Evolutionary conservation across 768 basidiomycete species (phyloP), one percentile per base, ranked within the genome.

Genomic region (Hebeloma cylindrosporum): DNA sequence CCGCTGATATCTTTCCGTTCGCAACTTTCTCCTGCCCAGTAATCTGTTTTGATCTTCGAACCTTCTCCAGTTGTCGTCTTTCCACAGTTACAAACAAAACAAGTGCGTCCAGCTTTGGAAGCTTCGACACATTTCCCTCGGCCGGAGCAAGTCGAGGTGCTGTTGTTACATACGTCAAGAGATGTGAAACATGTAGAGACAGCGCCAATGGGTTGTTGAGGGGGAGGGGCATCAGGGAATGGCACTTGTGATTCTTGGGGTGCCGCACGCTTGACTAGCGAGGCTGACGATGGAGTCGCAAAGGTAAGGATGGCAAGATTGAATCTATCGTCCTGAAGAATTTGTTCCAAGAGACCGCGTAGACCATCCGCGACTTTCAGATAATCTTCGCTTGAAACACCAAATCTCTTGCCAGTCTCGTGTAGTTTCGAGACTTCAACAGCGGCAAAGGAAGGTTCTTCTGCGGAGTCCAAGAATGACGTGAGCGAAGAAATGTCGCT

Each of bases 1-100:
- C 79, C 80, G 71, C 86, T 90, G 36, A 92, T 67, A 58, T 93
- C 90, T 64, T 80, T 82, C 51, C 82, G 76, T 70, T 91, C 81
- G 53, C 90, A 93, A 50, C 71, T 77, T 40, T 77, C 73, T 4
- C 90, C 90, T 1, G 76, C 88, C 89, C 90, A 93, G 23, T 63
- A 65, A 50, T 82, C 76, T 3, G 74, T 79, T 60, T 80, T 74
- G 21, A 68, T 61, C n/a, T 80, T 75, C 18, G 70, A 63, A 7
- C 73, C 72, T 43, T 75, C 67, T 35, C 74, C 75, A 7, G 79
- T 83, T 20, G 64, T 68, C 6, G 74, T 73, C 8, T 58, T 61
- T 16, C 67, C 65, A 50, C 81, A 83, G 32, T 67, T 63, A 58
- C 80, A 83, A 23, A 79, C 71, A 52, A 72, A 79, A 54, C 77